Base-by-base conservation (phyloP, 2,329 filamentous ascomycete species). In the Fusarium zealandicum region DNA sequence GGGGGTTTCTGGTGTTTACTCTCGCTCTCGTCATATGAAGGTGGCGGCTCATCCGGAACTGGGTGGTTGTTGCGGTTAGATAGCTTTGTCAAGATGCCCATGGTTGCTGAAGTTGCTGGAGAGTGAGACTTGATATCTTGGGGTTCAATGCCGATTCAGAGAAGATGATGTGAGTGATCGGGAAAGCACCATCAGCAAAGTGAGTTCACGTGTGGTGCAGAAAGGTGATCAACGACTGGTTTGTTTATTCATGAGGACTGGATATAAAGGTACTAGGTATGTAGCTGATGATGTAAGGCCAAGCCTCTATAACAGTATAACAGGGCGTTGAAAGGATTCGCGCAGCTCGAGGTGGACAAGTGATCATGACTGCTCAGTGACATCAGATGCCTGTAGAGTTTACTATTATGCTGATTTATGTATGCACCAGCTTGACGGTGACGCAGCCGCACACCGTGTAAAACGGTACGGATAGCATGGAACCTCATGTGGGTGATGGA, bases 21-120 rank as follows among this genome's bases (percentile, higher is more conserved):
- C 11, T 45, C 53, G 9, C 41, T 43, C 20, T 66, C 51, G 5
- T 28, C 17, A 16, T 63, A 61, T 30, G 50, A 54, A 4, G 59
- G 57, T 1, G 59, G 57, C 32, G 51, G 35, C n/a, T 57, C 51
- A 22, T 53, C 35, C 18, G 46, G 40, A 3, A 52, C 20, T 9
- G 41, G 40, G 32, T 51, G 47, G 10, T 35, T 47, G 13, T 59
- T 33, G n/a, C 46, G 22, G 0, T 20, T 25, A 12, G 12, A 27
- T 8, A 20, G 14, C 27, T 49, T 52, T 12, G 20, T 30, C 27
- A 39, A 31, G 8, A 27, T n/a, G 37, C 37, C 31, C 52, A 59
- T 57, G 27, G 6, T 48, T n/a, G 9, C 18, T 5, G 14, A 17
- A 9, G 18, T 5, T 4, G 16, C 28, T 38, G 13, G 28, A 25